These are phyloP conservation scores for Isoetes taiwanensis DNA, from an alignment of 75 land plant species.

Conservation along the genomic window DNA sequence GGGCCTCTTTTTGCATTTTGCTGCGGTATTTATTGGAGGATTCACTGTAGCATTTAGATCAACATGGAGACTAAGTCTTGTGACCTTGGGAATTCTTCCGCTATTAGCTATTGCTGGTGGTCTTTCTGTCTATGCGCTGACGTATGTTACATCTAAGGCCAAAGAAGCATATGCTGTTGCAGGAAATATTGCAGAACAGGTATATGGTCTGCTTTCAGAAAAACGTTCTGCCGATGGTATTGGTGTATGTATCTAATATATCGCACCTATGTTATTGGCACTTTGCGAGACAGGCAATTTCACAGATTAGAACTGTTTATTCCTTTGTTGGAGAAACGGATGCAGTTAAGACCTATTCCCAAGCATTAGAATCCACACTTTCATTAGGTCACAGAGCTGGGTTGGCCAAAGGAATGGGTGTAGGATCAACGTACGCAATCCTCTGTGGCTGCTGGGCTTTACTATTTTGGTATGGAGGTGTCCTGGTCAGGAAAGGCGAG, in stretches of 20 bases:
- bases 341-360: neutral
- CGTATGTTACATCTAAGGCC: neutral
- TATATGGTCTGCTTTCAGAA: neutral
- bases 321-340: slow-evolving; percentile 3
- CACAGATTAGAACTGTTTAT: neutral
- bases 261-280: neutral
- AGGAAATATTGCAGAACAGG: slow-evolving; percentile 4
- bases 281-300: slow-evolving; percentile 9
- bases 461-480: slow-evolving; percentile 71
- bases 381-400: slow-evolving; percentile 84
- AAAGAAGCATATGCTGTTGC: neutral
- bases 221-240: too few relatives aligned
- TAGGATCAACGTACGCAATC: slow-evolving; percentile 90
- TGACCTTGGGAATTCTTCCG: neutral
- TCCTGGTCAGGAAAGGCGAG: slow-evolving; percentile 58
- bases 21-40: neutral
- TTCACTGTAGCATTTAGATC: neutral
- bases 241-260: neutral
- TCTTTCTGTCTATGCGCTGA: neutral
- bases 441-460: slow-evolving; percentile 93
- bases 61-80: neutral
- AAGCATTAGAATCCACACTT: slow-evolving; percentile 30
- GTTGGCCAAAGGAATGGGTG: slow-evolving; percentile 88
- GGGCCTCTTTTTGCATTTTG: neutral
- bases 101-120: neutral